phyloP scores from a whole-genome alignment of 768 basidiomycete species.

The Tylopilus felleus region DNA sequence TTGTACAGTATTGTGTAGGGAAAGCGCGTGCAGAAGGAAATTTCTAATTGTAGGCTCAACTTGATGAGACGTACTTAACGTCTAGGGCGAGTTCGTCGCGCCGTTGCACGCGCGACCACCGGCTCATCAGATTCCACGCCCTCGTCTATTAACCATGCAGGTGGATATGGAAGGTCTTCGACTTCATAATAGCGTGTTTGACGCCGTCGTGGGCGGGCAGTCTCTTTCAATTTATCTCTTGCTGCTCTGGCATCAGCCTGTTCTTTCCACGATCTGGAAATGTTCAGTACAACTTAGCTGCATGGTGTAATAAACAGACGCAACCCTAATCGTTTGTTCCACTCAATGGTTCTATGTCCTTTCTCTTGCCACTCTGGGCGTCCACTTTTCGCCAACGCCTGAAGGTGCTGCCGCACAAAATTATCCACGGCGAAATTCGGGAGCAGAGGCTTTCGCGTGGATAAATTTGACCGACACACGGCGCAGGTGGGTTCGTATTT shows the following conservation, averaged over 20 bases:
- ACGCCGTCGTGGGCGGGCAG: constrained; percentile 9
- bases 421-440: constrained; percentile 65
- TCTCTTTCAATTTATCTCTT: constrained; percentile 19
- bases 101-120: neutral
- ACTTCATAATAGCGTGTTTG: constrained; percentile 10
- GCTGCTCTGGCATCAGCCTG: constrained; percentile 9
- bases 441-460: constrained; percentile 44
- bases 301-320: constrained; percentile 3
- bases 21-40: neutral
- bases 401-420: constrained; percentile 57
- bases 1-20: constrained; percentile 1
- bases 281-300: neutral
- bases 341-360: constrained; percentile 49
- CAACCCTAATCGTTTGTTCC: constrained; percentile 56
- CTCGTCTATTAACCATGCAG: constrained; percentile 6
- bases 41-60: neutral
- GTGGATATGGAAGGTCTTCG: constrained; percentile 7
- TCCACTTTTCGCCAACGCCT: constrained; percentile 43
- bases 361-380: constrained; percentile 49
- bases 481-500: constrained; percentile 51
- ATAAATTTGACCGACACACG: constrained; percentile 52
- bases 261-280: constrained; percentile 30
- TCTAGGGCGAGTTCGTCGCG: constrained; percentile 20
- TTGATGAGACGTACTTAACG: constrained; percentile 3
- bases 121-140: constrained; percentile 4